phyloP scores from a whole-genome alignment of 2,329 filamentous ascomycete species.

The Myriosclerotinia duriaeana region DNA sequence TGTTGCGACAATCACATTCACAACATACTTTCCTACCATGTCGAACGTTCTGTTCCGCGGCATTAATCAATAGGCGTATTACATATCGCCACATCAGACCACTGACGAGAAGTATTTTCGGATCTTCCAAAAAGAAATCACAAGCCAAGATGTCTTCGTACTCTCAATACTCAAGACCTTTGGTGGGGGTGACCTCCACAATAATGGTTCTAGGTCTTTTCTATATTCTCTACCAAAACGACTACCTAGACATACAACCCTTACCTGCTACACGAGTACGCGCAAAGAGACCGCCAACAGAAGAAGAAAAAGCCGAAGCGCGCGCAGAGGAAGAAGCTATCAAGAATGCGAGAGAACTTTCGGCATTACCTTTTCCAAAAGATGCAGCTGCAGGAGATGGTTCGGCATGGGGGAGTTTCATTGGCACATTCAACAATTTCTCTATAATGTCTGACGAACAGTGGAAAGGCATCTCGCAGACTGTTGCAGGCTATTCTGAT shows the following conservation, averaged over 20 bases:
- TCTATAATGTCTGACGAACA: conserved; percentile 55
- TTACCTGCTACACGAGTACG: conserved; percentile 38
- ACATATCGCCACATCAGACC: not conserved
- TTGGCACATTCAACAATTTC: conserved; percentile 44
- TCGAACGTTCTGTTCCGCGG: not conserved
- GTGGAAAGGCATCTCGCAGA: conserved; percentile 55
- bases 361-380: conserved; percentile 34
- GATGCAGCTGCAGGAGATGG: conserved; percentile 29
- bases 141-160: conserved; percentile 30
- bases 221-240: conserved; percentile 39
- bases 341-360: conserved; percentile 34
- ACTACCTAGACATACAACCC: conserved; percentile 36
- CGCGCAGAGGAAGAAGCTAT: conserved; percentile 31
- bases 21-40: not conserved
- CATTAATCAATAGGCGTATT: not conserved
- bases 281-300: conserved; percentile 30
- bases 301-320: conserved; percentile 27
- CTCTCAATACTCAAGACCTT: conserved; percentile 20
- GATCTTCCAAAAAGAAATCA: conserved; percentile 25
- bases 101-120: conserved; percentile 27
- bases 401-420: conserved; percentile 39
- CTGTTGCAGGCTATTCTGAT: conserved; percentile 53
- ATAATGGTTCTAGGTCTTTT: conserved; percentile 33
- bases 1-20: conserved; percentile 24
- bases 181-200: conserved; percentile 34